Percentiles rank a stretch among this genome's conserved stretches.
These are phyloP conservation scores for Pelargonium citronellum DNA, from an alignment of 441 rosid species.

Conservation along the genomic window DNA sequence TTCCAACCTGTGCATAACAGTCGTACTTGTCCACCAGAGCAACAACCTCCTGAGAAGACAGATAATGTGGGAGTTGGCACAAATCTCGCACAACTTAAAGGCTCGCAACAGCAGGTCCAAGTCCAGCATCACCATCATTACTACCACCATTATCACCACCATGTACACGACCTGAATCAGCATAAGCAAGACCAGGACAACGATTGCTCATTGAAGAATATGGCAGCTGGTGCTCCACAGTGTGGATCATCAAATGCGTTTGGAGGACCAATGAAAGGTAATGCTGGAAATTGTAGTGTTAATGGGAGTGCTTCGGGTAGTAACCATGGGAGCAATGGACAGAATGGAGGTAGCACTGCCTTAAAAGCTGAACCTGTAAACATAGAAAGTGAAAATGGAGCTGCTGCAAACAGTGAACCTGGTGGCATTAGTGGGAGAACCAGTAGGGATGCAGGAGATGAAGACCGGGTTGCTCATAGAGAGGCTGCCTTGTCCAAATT, in stretches of 20 bases:
- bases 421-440: conserved; percentile 31
- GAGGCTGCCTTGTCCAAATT: conserved; percentile 64
- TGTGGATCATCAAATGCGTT: conserved; percentile 56
- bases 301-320: conserved; percentile 67
- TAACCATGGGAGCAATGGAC: conserved; percentile 53
- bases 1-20: conserved; percentile 37
- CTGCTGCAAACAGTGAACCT: conserved; percentile 38
- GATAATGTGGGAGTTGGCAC: conserved; percentile 25
- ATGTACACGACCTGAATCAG: conserved; percentile 24
- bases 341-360: conserved; percentile 45
- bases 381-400: conserved; percentile 40
- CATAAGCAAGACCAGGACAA: conserved; percentile 26
- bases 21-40: conserved; percentile 23
- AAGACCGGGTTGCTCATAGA: conserved; percentile 38
- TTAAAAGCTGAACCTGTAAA: conserved; percentile 38
- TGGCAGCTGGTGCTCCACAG: conserved; percentile 32
- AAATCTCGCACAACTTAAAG: conserved; percentile 22
- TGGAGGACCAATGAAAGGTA: conserved; percentile 34
- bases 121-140: conserved; percentile 28
- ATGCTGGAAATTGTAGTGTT: conserved; percentile 45
- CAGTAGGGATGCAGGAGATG: conserved; percentile 31
- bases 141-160: conserved; percentile 28
- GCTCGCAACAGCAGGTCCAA: conserved; percentile 28
- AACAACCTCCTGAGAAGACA: conserved; percentile 23
- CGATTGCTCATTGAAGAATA: conserved; percentile 30